phyloP scores from a whole-genome alignment of 306 rosid genomes.

The Dalbergia cochinchinensis region DNA sequence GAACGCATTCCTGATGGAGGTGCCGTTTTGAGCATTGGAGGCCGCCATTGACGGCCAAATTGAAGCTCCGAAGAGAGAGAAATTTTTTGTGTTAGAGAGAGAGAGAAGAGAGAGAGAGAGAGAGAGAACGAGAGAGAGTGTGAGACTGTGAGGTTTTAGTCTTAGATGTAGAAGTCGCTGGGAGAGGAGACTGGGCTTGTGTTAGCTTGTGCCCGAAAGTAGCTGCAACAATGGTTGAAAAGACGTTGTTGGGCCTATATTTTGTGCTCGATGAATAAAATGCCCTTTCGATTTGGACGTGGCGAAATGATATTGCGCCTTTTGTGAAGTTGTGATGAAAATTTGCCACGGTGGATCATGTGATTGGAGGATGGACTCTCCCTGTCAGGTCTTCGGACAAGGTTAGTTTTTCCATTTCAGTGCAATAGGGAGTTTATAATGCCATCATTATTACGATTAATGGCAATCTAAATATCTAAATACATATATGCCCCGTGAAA shows the following conservation, averaged over 20 bases:
- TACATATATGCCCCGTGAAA: too few species aligned
- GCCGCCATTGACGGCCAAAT: slow-evolving; percentile 94
- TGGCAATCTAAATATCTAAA: too few species aligned
- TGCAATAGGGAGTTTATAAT: too few species aligned
- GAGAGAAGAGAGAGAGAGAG: slow-evolving; percentile 31
- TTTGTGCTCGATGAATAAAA: background rate
- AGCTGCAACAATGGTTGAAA: background rate
- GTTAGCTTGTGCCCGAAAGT: background rate
- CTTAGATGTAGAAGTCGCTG: slow-evolving; percentile 48
- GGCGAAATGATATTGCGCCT: background rate
- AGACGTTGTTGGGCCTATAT: slow-evolving; percentile 23
- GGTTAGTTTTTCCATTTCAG: background rate
- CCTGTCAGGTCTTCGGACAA: slow-evolving; percentile 34
- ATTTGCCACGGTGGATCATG: slow-evolving; percentile 10
- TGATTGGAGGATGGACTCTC: slow-evolving; percentile 40
- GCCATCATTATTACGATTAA: too few species aligned
- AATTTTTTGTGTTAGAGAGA: background rate
- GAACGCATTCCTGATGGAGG: slow-evolving; percentile 74
- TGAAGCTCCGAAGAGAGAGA: slow-evolving; percentile 46
- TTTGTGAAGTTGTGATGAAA: background rate
- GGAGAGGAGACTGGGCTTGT: slow-evolving; percentile 4
- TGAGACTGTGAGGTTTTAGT: slow-evolving; percentile 32
- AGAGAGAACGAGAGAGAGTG: slow-evolving; percentile 17
- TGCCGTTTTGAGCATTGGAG: slow-evolving; percentile 62
- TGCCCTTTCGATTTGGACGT: background rate